Evolutionary conservation across 257 asterid species (phyloP).

Genomic region (Galeopsis tetrahit): DNA sequence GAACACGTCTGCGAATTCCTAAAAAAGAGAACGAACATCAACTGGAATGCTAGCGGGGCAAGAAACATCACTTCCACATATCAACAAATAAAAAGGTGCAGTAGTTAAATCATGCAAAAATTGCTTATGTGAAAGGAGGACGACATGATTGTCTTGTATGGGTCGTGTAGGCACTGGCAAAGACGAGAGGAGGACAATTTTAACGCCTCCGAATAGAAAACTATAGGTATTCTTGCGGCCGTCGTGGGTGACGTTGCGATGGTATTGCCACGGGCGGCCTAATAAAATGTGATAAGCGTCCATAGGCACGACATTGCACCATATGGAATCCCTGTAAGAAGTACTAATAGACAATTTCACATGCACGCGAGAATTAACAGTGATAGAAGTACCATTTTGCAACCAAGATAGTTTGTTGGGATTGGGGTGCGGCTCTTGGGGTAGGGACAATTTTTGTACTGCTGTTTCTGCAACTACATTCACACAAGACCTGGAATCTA

Average conservation of each 20-base stretch:
- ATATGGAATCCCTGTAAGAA: background rate
- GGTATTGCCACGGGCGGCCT: background rate
- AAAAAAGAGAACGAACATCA: background rate
- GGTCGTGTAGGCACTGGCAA: no score
- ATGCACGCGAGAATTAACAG: background rate
- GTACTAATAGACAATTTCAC: no score
- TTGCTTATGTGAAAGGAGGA: no score
- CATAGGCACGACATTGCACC: background rate
- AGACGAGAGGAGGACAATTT: no score
- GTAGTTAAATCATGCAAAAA: no score
- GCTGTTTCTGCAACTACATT: background rate
- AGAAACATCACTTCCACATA: no score
- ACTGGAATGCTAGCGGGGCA: background rate
- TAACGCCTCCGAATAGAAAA: no score
- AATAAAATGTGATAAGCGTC: background rate
- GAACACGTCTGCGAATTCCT: background rate
- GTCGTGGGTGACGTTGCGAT: no score
- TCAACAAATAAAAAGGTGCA: no score
- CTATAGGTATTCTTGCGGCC: background rate
- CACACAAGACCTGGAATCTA: background rate
- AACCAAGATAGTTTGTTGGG: background rate
- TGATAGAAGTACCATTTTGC: background rate
- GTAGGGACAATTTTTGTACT: background rate
- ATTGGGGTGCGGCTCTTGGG: background rate
- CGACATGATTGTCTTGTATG: no score